phyloP scores from a whole-genome alignment of 495 filamentous ascomycete species.

The Talaromyces liani region DNA sequence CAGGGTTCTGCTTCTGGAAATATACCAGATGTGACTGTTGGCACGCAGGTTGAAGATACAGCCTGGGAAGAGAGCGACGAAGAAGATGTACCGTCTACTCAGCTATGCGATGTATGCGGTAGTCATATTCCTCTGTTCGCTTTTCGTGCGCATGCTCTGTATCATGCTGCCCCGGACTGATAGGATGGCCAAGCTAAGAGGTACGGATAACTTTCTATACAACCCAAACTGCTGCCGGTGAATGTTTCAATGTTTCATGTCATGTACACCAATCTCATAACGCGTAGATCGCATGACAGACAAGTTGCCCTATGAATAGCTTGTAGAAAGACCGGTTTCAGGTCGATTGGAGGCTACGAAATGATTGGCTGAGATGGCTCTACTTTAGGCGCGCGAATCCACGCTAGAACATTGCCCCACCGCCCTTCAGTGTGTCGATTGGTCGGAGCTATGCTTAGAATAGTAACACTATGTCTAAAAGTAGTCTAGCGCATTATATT shows the following conservation, averaged over 20 bases:
- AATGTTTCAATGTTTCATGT: not conserved
- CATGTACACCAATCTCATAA: not conserved
- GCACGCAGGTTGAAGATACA: not conserved
- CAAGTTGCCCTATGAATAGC: not conserved
- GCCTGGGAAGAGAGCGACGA: constrained; percentile 8
- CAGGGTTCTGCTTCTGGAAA: not conserved
- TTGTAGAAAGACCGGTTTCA: not conserved
- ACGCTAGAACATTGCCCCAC: not conserved
- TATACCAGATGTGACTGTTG: not conserved
- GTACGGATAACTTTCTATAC: no score
- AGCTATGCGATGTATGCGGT: constrained; percentile 4
- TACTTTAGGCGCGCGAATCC: not conserved
- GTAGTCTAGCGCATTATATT: not conserved
- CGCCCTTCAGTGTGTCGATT: not conserved
- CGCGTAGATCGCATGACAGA: not conserved
- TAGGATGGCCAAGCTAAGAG: no score
- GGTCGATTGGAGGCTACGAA: not conserved
- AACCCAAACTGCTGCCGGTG: not conserved
- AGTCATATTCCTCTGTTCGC: constrained; percentile 4
- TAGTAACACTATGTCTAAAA: not conserved
- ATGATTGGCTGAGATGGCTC: constrained; percentile 1
- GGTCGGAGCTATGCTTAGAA: not conserved
- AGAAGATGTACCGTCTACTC: not conserved
- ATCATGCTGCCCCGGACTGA: constrained; percentile 6
- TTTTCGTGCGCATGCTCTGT: constrained; percentile 5